Conservation (phyloP, 495 filamentous ascomycete genomes). For the Jackrogersella minutella region DNA sequence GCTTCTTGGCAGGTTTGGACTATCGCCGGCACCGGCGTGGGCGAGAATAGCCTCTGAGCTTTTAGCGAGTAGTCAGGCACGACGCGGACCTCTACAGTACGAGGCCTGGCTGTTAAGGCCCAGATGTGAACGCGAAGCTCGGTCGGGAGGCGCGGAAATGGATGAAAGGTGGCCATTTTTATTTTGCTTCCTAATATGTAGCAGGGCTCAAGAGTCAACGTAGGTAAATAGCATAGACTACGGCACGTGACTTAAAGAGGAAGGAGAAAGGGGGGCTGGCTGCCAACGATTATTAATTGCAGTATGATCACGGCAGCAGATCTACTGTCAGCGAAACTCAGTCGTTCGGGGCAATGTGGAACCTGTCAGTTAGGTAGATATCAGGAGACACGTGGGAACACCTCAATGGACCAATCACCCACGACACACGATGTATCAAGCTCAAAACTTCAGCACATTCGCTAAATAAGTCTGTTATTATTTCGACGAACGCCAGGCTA, state of each 20-base stretch:
- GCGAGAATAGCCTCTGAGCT: slow-evolving; percentile 24
- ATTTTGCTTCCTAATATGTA: slow-evolving; percentile 3
- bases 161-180: slow-evolving; percentile 28
- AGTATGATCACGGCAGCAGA: neutral
- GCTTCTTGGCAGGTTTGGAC: slow-evolving; percentile 40
- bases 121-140: slow-evolving; percentile 38
- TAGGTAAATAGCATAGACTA: neutral
- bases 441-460: neutral
- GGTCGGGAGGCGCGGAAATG: slow-evolving; percentile 29
- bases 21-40: slow-evolving; percentile 34
- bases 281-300: neutral
- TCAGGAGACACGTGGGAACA: no score
- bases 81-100: slow-evolving; percentile 33
- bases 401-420: no score
- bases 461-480: slow-evolving; percentile 25
- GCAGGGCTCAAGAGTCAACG: neutral
- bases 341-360: neutral
- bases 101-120: slow-evolving; percentile 33
- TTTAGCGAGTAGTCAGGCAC: neutral
- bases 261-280: neutral
- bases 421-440: no score
- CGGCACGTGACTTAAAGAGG: neutral
- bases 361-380: no score
- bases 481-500: slow-evolving; percentile 25
- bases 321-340: neutral